phyloP scores from a whole-genome alignment of 495 filamentous ascomycete genomes.

The Astrothelium macrocarpum region DNA sequence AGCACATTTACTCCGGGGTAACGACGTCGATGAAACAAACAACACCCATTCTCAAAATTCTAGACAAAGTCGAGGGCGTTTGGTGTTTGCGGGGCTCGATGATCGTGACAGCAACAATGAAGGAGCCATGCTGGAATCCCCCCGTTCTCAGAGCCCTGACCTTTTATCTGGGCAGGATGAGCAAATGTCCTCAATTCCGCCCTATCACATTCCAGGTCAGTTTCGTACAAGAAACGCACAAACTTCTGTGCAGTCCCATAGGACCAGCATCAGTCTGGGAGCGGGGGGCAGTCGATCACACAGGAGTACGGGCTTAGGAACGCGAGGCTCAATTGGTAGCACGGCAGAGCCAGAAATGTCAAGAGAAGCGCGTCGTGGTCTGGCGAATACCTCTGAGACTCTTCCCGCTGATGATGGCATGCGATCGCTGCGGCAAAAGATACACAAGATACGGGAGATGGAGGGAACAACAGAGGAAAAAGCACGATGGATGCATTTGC shows the following conservation, averaged over 20 bases:
- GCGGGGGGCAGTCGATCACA: not conserved
- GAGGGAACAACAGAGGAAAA: slow-evolving; percentile 61
- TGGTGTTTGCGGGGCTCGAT: not conserved
- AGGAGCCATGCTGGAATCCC: not conserved
- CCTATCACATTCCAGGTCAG: slow-evolving; percentile 26
- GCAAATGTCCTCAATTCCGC: slow-evolving; percentile 24
- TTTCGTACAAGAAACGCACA: slow-evolving; percentile 18
- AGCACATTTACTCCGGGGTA: not conserved
- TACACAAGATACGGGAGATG: slow-evolving; percentile 63
- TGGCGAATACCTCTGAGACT: slow-evolving; percentile 24
- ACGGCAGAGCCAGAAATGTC: slow-evolving; percentile 11
- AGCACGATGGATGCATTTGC: slow-evolving; percentile 69
- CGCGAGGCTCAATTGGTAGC: slow-evolving; percentile 1
- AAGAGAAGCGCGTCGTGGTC: slow-evolving; percentile 1
- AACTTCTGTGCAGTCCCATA: not conserved
- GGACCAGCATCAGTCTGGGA: not conserved
- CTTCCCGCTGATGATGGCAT: slow-evolving; percentile 94
- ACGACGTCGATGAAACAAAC: not conserved
- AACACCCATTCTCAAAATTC: not conserved
- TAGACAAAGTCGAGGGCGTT: not conserved
- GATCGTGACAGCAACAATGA: not conserved
- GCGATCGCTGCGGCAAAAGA: slow-evolving; percentile 60
- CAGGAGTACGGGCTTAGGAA: not conserved
- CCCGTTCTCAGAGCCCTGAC: slow-evolving; percentile 3
- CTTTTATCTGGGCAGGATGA: slow-evolving; percentile 15